These are phyloP conservation scores for Amphicarpaea edgeworthii DNA, from an alignment of 306 rosid species.

Conservation along the genomic window DNA sequence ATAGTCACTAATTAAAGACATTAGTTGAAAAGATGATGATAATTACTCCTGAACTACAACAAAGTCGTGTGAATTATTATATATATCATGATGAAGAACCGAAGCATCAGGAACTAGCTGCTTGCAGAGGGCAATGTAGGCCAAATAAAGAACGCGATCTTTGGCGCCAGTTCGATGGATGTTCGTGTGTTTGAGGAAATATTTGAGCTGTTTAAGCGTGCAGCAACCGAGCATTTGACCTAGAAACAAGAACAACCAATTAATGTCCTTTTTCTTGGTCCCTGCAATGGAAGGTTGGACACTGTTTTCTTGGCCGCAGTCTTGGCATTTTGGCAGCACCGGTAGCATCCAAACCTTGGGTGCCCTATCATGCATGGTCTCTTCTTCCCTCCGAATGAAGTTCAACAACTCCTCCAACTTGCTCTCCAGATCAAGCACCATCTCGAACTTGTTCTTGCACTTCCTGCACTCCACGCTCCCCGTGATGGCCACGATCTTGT, in stretches of 20 bases:
- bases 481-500: neutral
- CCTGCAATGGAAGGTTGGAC: conserved; percentile 47
- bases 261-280: conserved; percentile 48
- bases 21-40: too few relatives aligned
- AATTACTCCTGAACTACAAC: too few relatives aligned
- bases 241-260: conserved; percentile 72
- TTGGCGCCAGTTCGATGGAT: neutral
- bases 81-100: neutral
- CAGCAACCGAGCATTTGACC: conserved; percentile 63
- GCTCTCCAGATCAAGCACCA: conserved; percentile 13
- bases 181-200: neutral
- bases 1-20: too few relatives aligned
- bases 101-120: neutral
- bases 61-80: too few relatives aligned
- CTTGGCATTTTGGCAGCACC: conserved; percentile 38
- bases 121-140: neutral
- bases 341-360: conserved; percentile 56
- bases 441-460: conserved; percentile 40
- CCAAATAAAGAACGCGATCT: neutral
- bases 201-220: conserved; percentile 7
- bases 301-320: conserved; percentile 47
- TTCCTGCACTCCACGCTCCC: conserved; percentile 60
- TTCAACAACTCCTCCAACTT: neutral
- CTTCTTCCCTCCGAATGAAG: neutral
- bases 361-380: conserved; percentile 50